These are phyloP conservation scores for Funneliformis mosseae DNA, from an alignment of 192 early-diverging fungal species.

Conservation along the genomic window DNA sequence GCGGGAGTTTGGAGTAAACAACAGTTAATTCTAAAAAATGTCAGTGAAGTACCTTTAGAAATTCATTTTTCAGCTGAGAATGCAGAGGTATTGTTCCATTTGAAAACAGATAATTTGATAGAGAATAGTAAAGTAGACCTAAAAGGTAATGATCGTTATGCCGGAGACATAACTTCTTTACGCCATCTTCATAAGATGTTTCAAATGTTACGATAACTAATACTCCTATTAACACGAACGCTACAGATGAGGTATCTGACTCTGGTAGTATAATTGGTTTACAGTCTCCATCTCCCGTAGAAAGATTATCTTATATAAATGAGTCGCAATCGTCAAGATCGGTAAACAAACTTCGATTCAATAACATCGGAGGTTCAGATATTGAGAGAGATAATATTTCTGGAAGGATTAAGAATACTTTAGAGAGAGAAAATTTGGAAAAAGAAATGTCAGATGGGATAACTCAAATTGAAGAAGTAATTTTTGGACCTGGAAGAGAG, in stretches of 20 bases:
- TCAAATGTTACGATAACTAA: background rate
- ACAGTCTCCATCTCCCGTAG: constrained; percentile 35
- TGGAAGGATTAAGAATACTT: background rate
- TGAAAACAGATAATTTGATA: constrained; percentile 42
- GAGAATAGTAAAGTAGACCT: constrained; percentile 16
- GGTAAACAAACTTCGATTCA: background rate
- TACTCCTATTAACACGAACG: constrained; percentile 39
- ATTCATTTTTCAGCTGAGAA: constrained; percentile 69
- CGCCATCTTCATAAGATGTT: background rate
- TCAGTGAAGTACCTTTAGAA: constrained; percentile 73
- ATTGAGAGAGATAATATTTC: background rate
- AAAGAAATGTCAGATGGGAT: background rate
- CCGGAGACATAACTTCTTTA: constrained; percentile 9
- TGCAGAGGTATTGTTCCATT: constrained; percentile 61
- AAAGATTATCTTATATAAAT: background rate
- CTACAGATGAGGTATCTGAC: constrained; percentile 54
- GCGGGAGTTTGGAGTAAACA: constrained; percentile 87
- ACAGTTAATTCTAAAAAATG: constrained; percentile 79
- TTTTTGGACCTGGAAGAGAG: constrained; percentile 82
- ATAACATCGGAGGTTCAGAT: constrained; percentile 1
- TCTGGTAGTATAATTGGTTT: constrained; percentile 52
- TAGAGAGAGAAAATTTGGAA: background rate
- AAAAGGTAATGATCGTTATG: background rate
- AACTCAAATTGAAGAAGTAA: constrained; percentile 85
- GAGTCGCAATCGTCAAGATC: constrained; percentile 13